phyloP scores from a whole-genome alignment of 768 basidiomycete genomes.

The Obba rivulosa region DNA sequence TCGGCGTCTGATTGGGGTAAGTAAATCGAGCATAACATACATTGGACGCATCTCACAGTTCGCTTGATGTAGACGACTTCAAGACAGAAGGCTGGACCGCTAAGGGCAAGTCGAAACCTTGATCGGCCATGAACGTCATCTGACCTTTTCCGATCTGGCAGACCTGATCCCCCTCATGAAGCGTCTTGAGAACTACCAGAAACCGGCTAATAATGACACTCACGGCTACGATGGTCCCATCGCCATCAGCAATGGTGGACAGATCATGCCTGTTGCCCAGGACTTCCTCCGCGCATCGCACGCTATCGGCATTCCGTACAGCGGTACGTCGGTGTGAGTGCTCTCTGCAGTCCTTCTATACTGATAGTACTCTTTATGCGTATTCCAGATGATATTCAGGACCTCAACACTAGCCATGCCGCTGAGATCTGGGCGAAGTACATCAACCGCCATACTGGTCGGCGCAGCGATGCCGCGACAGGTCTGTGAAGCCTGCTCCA shows the following conservation, averaged over 20 bases:
- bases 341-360: background rate
- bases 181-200: constrained; percentile 73
- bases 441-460: constrained; percentile 68
- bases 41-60: background rate
- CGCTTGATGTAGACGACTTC: constrained; percentile 52
- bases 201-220: constrained; percentile 58
- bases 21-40: background rate
- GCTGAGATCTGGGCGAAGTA: constrained; percentile 77
- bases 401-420: constrained; percentile 53
- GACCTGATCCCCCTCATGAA: constrained; percentile 72
- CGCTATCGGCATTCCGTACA: constrained; percentile 57
- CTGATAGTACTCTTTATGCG: background rate
- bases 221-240: constrained; percentile 75
- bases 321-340: constrained; percentile 36
- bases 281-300: constrained; percentile 65
- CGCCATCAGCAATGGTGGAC: constrained; percentile 66
- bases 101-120: constrained; percentile 35
- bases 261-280: constrained; percentile 56
- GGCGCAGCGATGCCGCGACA: constrained; percentile 67
- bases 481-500: constrained; percentile 29
- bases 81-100: constrained; percentile 66
- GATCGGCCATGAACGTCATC: background rate
- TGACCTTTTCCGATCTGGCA: constrained; percentile 14
- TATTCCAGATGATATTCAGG: constrained; percentile 57
- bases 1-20: constrained; percentile 68